Evolutionary conservation across 164 flowering plant species (phyloP).

Genomic region (Hamamelis virginiana): DNA sequence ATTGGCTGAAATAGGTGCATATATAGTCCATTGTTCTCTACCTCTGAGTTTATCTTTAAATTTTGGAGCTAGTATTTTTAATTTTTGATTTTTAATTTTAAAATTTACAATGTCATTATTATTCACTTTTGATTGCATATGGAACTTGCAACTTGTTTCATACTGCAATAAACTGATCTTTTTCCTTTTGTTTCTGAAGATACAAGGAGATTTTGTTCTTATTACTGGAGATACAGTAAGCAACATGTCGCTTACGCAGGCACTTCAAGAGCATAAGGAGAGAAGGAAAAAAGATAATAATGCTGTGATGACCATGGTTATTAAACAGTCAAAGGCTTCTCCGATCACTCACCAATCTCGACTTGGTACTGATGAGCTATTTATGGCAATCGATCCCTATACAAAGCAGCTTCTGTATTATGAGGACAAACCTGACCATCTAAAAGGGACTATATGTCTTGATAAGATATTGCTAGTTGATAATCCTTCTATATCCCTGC

Average conservation of each 20-base stretch:
- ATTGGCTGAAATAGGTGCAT: not conserved
- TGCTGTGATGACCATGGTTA: conserved; percentile 95
- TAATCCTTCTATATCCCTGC: conserved; percentile 56
- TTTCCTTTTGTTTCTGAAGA: conserved; percentile 39
- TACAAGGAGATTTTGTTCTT: conserved; percentile 88
- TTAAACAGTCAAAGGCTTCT: conserved; percentile 80
- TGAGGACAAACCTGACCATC: conserved; percentile 68
- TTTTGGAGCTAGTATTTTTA: not conserved
- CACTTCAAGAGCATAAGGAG: conserved; percentile 82
- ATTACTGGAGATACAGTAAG: conserved; percentile 94
- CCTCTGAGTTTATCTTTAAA: not conserved
- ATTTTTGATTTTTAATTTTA: no score
- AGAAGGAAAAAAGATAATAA: conserved; percentile 76
- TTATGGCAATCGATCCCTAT: conserved; percentile 82
- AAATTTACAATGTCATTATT: not conserved
- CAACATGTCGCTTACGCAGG: conserved; percentile 83
- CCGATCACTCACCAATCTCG: conserved; percentile 73
- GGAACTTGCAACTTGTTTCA: no score
- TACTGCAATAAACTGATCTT: not conserved
- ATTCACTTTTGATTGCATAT: not conserved
- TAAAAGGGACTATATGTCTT: conserved; percentile 59
- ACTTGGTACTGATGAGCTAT: conserved; percentile 89
- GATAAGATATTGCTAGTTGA: conserved; percentile 69
- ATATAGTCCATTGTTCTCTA: not conserved
- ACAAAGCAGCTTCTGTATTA: conserved; percentile 82